phyloP scores from a whole-genome alignment of 2,329 filamentous ascomycete genomes.

The Metarhizium brunneum region DNA sequence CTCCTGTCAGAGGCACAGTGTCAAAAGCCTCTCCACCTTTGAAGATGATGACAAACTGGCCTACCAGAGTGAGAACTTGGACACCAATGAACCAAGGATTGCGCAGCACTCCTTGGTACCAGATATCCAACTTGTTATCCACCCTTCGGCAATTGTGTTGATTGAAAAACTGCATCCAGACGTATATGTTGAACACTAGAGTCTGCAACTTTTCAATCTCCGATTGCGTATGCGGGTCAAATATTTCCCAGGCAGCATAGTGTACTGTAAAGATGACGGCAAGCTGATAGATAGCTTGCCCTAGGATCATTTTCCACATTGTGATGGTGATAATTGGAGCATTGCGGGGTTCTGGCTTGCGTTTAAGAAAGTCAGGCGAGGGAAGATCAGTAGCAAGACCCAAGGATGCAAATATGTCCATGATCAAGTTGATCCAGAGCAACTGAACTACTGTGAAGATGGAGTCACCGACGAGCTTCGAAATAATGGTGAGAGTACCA shows the following conservation, averaged over 20 bases:
- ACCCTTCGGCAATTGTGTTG: constrained; percentile 70
- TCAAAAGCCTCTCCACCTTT: constrained; percentile 60
- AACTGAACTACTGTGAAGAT: constrained; percentile 55
- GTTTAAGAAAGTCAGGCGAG: constrained; percentile 44
- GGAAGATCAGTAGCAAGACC: constrained; percentile 54
- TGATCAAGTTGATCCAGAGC: constrained; percentile 60
- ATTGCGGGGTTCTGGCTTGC: constrained; percentile 65
- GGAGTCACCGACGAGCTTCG: constrained; percentile 45
- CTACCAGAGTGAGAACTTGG: constrained; percentile 55
- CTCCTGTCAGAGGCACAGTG: constrained; percentile 48
- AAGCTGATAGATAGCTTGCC: constrained; percentile 70
- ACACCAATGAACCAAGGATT: constrained; percentile 73
- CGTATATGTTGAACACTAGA: constrained; percentile 76
- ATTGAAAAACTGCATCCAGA: constrained; percentile 89
- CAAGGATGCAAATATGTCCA: constrained; percentile 60
- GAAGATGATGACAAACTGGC: constrained; percentile 64
- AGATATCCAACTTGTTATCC: constrained; percentile 74
- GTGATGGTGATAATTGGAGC: constrained; percentile 63
- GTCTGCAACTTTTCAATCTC: constrained; percentile 40
- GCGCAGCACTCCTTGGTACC: constrained; percentile 61
- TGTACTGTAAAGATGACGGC: constrained; percentile 48
- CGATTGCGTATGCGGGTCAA: constrained; percentile 36
- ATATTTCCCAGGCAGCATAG: constrained; percentile 48
- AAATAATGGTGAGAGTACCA: constrained; percentile 53
- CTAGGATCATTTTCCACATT: constrained; percentile 89